Conservation (phyloP, 352 stramenopile genomes). For the Phytophthora europaea region DNA sequence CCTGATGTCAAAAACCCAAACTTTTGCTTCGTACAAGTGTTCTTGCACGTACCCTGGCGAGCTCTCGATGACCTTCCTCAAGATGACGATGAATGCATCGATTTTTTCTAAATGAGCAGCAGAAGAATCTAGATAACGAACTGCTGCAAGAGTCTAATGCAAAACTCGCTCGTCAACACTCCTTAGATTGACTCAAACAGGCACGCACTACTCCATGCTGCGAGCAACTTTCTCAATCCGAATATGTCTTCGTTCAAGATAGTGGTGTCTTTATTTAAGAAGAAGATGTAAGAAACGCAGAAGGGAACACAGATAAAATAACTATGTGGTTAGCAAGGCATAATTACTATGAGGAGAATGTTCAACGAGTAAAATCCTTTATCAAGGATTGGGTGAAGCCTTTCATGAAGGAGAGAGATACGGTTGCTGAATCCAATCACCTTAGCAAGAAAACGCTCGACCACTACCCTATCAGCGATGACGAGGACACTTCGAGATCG, state of each 20-base stretch:
- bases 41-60: constrained; percentile 9
- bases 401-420: too few species aligned
- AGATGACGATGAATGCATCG: constrained; percentile 9
- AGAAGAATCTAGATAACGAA: background rate
- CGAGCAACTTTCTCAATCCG: background rate
- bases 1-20: constrained; percentile 3
- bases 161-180: background rate
- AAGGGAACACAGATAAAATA: too few species aligned
- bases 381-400: too few species aligned
- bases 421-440: too few species aligned
- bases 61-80: constrained; percentile 1
- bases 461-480: constrained; percentile 1
- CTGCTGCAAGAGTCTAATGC: constrained; percentile 4
- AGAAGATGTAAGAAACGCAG: too few species aligned
- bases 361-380: too few species aligned
- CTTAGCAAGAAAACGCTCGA: background rate
- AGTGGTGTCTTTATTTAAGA: too few species aligned
- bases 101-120: background rate
- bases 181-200: background rate
- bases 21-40: constrained; percentile 15
- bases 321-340: too few species aligned
- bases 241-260: background rate
- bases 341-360: too few species aligned
- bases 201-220: background rate
- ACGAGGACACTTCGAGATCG: background rate